Evolutionary conservation across 2,329 filamentous ascomycete genomes (phyloP).

Genomic region (Monilinia polystroma): DNA sequence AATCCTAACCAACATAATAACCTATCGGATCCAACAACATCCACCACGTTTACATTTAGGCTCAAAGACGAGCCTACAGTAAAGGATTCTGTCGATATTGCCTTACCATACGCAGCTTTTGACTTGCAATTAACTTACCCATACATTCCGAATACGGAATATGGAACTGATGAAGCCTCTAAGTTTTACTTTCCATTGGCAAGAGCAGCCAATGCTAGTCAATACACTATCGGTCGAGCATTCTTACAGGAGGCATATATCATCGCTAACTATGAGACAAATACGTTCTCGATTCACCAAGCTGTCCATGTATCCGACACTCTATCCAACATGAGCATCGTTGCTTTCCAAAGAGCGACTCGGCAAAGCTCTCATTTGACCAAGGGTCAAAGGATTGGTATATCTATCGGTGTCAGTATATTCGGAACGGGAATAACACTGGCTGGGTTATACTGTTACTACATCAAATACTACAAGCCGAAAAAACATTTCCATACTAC

Average conservation of each 20-base stretch:
- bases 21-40: constrained; percentile 46
- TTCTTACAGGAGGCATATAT: constrained; percentile 43
- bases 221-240: constrained; percentile 41
- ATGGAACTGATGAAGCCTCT: constrained; percentile 40
- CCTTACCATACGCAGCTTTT: constrained; percentile 40
- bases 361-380: constrained; percentile 16
- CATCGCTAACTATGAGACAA: constrained; percentile 41
- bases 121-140: constrained; percentile 38
- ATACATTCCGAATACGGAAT: constrained; percentile 47
- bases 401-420: constrained; percentile 32
- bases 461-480: background rate
- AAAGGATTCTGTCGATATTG: constrained; percentile 47
- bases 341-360: constrained; percentile 27
- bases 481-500: background rate
- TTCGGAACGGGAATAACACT: constrained; percentile 22
- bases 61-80: constrained; percentile 45
- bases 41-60: constrained; percentile 54
- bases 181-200: constrained; percentile 44
- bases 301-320: constrained; percentile 35
- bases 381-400: constrained; percentile 33
- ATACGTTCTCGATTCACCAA: constrained; percentile 40
- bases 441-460: constrained; percentile 15
- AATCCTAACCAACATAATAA: constrained; percentile 53
- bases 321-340: constrained; percentile 32
- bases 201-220: constrained; percentile 34